A percentile compares a stretch with the other conserved stretches of the same genome.
phyloP scores from a whole-genome alignment of 805 yeast species.

The Ogataea henricii region DNA sequence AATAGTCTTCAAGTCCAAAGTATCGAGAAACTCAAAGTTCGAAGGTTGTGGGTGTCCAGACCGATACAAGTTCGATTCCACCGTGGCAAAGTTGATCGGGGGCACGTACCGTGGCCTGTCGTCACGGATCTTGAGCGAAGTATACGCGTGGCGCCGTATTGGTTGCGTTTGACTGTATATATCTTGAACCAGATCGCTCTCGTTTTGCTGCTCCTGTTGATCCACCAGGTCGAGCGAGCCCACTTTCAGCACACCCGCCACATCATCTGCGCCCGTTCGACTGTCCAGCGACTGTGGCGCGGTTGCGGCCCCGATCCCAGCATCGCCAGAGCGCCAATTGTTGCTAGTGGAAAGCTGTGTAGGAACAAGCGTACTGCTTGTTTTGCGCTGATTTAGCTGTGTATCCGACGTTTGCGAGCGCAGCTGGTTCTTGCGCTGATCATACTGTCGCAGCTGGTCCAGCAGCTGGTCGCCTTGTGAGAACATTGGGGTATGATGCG shows the following conservation, averaged over 20 bases:
- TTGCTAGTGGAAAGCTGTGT: slow-evolving; percentile 1
- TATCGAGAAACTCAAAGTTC: slow-evolving; percentile 77
- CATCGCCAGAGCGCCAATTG: slow-evolving; percentile 1
- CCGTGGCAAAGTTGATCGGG: slow-evolving; percentile 87
- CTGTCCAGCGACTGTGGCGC: slow-evolving; percentile 1
- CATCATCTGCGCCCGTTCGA: neutral
- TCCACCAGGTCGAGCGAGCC: neutral
- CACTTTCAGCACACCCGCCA: neutral
- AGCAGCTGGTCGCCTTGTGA: slow-evolving; percentile 39
- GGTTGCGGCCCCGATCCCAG: neutral
- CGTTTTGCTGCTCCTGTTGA: neutral
- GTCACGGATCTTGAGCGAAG: slow-evolving; percentile 35
- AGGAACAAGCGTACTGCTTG: slow-evolving; percentile 8
- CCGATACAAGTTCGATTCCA: slow-evolving; percentile 83
- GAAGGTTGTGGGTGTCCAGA: slow-evolving; percentile 93
- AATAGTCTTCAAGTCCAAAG: slow-evolving; percentile 72
- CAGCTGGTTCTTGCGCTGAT: slow-evolving; percentile 29
- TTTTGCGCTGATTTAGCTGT: slow-evolving; percentile 11
- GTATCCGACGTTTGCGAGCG: slow-evolving; percentile 20
- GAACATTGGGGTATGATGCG: slow-evolving; percentile 23
- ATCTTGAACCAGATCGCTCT: neutral
- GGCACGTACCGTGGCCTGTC: slow-evolving; percentile 60
- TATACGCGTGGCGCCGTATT: slow-evolving; percentile 25
- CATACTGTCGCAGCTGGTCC: slow-evolving; percentile 37
- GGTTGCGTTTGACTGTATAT: neutral